phyloP scores from a whole-genome alignment of 208 protist species.

The Trypanosoma congolense region DNA sequence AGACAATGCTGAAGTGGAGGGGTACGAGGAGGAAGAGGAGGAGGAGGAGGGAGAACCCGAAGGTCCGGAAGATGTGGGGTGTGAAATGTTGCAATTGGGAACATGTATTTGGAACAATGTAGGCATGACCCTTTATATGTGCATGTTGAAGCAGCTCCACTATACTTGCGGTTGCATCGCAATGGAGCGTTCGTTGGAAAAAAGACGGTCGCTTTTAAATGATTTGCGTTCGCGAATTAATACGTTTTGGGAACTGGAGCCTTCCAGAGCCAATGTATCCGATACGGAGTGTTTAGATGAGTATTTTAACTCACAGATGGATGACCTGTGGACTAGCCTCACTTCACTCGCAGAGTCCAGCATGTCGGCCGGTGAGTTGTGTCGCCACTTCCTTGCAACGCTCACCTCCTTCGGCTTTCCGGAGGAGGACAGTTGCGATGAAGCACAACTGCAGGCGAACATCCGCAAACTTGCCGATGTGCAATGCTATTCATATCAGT shows the following conservation, averaged over 20 bases:
- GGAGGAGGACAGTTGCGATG: conserved; percentile 42
- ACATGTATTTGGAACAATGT: conserved; percentile 69
- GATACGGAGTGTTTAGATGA: conserved; percentile 2
- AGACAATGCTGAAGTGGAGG: too few species aligned
- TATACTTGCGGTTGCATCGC: conserved; percentile 21
- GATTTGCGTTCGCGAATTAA: conserved; percentile 7
- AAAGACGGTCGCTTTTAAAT: conserved; percentile 17
- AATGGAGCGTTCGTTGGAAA: conserved; percentile 17
- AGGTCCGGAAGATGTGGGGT: not conserved
- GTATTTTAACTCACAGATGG: conserved; percentile 12
- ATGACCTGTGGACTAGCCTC: conserved; percentile 5
- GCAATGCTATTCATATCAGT: conserved; percentile 71
- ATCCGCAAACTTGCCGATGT: conserved; percentile 33
- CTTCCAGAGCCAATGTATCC: not conserved
- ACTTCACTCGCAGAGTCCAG: conserved; percentile 8
- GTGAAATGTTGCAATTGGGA: conserved; percentile 33
- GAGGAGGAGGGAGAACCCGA: not conserved
- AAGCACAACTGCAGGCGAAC: conserved; percentile 25
- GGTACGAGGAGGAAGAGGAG: too few species aligned
- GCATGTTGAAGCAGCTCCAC: conserved; percentile 18
- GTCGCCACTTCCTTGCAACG: conserved; percentile 29
- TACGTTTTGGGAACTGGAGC: conserved; percentile 15
- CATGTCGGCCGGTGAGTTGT: conserved; percentile 14
- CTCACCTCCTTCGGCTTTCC: conserved; percentile 71
- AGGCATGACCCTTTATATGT: conserved; percentile 40